Evolutionary conservation across 495 filamentous ascomycete genomes (phyloP).

Genomic region (Clavariopsis aquatica): DNA sequence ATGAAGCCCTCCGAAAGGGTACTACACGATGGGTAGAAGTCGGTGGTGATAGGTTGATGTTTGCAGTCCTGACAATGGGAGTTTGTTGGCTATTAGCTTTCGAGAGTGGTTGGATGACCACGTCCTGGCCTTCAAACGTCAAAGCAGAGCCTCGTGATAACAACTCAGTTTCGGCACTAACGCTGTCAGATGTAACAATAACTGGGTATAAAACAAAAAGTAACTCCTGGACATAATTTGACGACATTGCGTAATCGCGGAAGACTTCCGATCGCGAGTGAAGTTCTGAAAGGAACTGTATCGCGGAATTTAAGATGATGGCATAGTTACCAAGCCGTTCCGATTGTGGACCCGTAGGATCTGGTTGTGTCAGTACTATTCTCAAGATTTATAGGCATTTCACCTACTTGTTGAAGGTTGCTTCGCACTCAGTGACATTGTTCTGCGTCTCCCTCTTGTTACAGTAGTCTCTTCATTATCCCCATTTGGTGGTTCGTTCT

Average conservation of each 20-base stretch:
- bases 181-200: slow-evolving; percentile 77
- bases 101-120: slow-evolving; percentile 74
- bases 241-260: slow-evolving; percentile 74
- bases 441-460: slow-evolving; percentile 23
- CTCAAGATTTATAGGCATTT: not conserved
- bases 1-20: slow-evolving; percentile 73
- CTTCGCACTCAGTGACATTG: slow-evolving; percentile 36
- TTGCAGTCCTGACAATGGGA: slow-evolving; percentile 72
- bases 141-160: slow-evolving; percentile 74
- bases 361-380: slow-evolving; percentile 19
- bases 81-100: slow-evolving; percentile 53
- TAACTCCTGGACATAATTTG: slow-evolving; percentile 76
- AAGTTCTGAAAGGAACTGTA: slow-evolving; percentile 75
- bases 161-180: slow-evolving; percentile 79
- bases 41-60: slow-evolving; percentile 55
- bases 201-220: slow-evolving; percentile 80
- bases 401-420: slow-evolving; percentile 24
- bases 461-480: slow-evolving; percentile 10
- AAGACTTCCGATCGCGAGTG: slow-evolving; percentile 72
- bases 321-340: slow-evolving; percentile 37
- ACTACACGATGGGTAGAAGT: slow-evolving; percentile 53
- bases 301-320: slow-evolving; percentile 65
- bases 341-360: slow-evolving; percentile 20
- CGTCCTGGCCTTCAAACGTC: slow-evolving; percentile 82
- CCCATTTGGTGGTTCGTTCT: slow-evolving; percentile 18